Percentiles rank a stretch among this genome's conserved stretches.
Evolutionary conservation across 768 basidiomycete genomes (phyloP).

Genomic region (Cubamyces lactineus): DNA sequence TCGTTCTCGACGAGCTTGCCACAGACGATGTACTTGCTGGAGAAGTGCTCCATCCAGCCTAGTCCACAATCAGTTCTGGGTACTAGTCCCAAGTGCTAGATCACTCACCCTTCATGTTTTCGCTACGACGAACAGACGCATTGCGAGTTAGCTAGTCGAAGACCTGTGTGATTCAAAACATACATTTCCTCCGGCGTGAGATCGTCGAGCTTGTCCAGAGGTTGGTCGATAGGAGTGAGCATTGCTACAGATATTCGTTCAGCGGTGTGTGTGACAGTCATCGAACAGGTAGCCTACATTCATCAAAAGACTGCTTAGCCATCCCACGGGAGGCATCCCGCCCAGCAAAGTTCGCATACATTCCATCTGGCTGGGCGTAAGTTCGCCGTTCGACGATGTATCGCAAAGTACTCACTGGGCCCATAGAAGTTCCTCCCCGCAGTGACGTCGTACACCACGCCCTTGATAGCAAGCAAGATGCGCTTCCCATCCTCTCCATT

Average conservation of each 20-base stretch:
- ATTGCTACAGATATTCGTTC: conserved; percentile 58
- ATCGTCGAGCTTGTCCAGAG: conserved; percentile 82
- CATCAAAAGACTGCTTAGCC: conserved; percentile 96
- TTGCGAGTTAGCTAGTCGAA: no score
- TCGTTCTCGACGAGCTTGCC: conserved; percentile 87
- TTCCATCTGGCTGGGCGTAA: conserved; percentile 62
- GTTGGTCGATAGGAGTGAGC: conserved; percentile 86
- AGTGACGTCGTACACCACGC: conserved; percentile 92
- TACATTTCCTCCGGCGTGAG: conserved; percentile 83
- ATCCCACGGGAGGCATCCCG: conserved; percentile 95
- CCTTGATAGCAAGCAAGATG: conserved; percentile 85
- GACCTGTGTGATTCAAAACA: conserved; percentile 38
- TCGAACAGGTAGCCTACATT: conserved; percentile 52
- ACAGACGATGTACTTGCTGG: conserved; percentile 89
- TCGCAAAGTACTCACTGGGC: conserved; percentile 64
- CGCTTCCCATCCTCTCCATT: conserved; percentile 64
- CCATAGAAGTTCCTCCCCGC: conserved; percentile 92
- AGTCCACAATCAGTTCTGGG: conserved; percentile 13
- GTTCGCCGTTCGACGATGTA: neutral
- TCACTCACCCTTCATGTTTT: conserved; percentile 85
- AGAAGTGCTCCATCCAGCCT: conserved; percentile 96
- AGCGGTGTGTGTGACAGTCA: neutral
- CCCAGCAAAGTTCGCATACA: conserved; percentile 98
- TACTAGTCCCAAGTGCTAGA: neutral
- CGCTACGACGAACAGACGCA: no score